Base-by-base conservation (phyloP, 495 filamentous ascomycete genomes). In the Aspergillus funiculosus region DNA sequence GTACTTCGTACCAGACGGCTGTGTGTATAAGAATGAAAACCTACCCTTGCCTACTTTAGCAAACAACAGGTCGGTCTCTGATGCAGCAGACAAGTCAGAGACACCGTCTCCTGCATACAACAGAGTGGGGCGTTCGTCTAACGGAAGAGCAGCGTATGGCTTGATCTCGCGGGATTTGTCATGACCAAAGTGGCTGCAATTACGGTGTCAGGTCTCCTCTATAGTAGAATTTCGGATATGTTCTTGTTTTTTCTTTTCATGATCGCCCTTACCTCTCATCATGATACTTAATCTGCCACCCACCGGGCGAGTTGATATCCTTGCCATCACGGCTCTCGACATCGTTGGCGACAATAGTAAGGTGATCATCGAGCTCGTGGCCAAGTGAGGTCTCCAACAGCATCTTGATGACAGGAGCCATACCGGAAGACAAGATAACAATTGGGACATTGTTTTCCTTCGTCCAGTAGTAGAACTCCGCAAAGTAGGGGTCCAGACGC, bases 31-130 rank as follows among this genome's bases (percentile, higher is more conserved):
- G 1, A 8, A 27, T 19, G 5, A 26, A 20, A 30, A 64, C 74
- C 40, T 77, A 92, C 88, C 89, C 61, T 86, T 77, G 6, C 87
- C 90, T 26, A 84, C 78, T 74, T 96, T 97, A 39, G 89, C 89
- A 60, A 95, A 95, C 13, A 95, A 65, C 30, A 95, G 62, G 58
- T 95, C 86, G 11, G 89, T 94, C 64, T 95, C 88, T 38, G 80
- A 76, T 1, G 89, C 89, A 7, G 89, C 89, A 22, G 85, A 89
- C 31, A 95, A 69, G 58, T 95, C 89, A 1, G 86, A 91, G 0
- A 94, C 86, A 19, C 89, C 89, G 48, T 95, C 89, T 36, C 89
- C 89, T 18, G 89, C 89, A 53, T 95, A 95, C 50, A 95, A 82
- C 61, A 94, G 75, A 7, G 76, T 77, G 0, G 89, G 89, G 41